Conservation (phyloP, 345 rosid species). For the Gossypium anomalum region DNA sequence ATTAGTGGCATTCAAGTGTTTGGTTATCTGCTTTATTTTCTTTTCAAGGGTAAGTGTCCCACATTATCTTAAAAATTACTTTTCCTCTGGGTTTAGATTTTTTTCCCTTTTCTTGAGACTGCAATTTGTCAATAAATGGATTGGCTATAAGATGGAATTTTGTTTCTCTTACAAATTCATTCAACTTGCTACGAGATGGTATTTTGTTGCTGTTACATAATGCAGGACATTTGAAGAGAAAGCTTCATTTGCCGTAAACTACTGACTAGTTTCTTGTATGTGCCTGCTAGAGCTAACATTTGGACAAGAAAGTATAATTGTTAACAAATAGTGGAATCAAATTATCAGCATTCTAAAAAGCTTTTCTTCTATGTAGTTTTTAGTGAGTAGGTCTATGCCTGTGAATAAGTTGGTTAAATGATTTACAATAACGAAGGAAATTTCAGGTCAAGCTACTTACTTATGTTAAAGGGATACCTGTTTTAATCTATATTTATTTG, state of each 20-base stretch:
- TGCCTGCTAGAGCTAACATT: background rate
- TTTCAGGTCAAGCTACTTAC: background rate
- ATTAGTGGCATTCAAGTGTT: background rate
- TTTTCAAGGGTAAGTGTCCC: background rate
- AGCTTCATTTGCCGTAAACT: background rate
- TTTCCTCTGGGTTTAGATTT: background rate
- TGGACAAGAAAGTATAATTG: background rate
- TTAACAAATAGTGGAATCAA: background rate
- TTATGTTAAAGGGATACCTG: background rate
- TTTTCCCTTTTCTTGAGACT: background rate
- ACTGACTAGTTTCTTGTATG: background rate
- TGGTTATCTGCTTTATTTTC: background rate
- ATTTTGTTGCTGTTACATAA: background rate
- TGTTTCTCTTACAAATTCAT: background rate
- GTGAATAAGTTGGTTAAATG: background rate
- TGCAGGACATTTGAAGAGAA: background rate
- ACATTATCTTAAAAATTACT: background rate
- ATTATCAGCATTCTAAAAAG: background rate
- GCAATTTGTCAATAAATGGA: background rate
- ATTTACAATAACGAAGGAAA: background rate
- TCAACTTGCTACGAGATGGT: background rate
- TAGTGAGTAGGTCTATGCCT: background rate
- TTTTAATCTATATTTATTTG: slow-evolving; percentile 4
- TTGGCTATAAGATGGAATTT: background rate
- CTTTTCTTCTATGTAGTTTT: background rate